These are phyloP conservation scores for Typha latifolia DNA, from an alignment of 176 grass and related monocot species.

Conservation along the genomic window DNA sequence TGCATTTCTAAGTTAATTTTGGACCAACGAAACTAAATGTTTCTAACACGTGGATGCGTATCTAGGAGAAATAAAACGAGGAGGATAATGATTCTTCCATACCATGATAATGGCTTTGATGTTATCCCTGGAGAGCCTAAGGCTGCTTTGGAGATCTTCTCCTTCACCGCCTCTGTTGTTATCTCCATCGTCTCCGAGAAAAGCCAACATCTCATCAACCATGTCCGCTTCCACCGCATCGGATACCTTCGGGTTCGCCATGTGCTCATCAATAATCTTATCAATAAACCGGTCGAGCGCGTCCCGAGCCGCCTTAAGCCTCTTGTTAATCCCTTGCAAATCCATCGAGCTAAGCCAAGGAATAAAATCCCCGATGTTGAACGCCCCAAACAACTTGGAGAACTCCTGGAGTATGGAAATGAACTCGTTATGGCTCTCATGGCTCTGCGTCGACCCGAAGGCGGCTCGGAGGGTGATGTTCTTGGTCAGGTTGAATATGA, in stretches of 20 bases:
- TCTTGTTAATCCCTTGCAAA: conserved; percentile 45
- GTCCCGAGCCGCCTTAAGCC: conserved; percentile 38
- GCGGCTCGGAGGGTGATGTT: conserved; percentile 81
- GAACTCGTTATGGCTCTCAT: conserved; percentile 56
- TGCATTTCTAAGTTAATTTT: neutral
- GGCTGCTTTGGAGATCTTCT: conserved; percentile 53
- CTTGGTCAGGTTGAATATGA: conserved; percentile 64
- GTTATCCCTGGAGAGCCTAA: conserved; percentile 64
- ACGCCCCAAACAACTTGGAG: conserved; percentile 74
- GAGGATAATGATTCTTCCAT: conserved; percentile 5
- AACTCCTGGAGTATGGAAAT: conserved; percentile 77
- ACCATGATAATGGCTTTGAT: conserved; percentile 98
- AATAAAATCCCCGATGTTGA: conserved; percentile 83
- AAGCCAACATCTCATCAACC: conserved; percentile 91
- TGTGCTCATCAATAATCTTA: conserved; percentile 89
- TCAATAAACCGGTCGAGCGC: conserved; percentile 76
- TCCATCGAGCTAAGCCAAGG: conserved; percentile 73
- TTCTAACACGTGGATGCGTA: neutral
- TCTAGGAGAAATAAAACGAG: too few relatives aligned
- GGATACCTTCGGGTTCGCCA: conserved; percentile 36
- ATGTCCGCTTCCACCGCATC: conserved; percentile 67
- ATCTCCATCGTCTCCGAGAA: conserved; percentile 27
- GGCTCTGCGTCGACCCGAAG: conserved; percentile 38
- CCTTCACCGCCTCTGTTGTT: neutral
- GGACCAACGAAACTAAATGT: neutral